A percentile compares a stretch with the other conserved stretches of the same genome.
phyloP scores from a whole-genome alignment of 768 basidiomycete genomes.

The Myochromella boudieri region DNA sequence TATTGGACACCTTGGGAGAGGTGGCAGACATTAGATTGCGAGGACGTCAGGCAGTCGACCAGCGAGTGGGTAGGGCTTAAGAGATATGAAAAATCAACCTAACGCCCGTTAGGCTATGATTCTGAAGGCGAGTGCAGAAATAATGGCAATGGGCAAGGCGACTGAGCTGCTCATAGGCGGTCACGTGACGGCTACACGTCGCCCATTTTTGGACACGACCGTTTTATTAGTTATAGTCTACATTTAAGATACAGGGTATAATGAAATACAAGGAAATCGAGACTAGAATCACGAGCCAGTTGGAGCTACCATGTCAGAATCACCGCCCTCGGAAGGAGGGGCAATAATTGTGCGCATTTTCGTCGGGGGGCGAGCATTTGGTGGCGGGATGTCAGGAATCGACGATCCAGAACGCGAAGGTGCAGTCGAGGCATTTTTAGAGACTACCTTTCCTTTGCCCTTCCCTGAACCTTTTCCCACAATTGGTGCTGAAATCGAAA shows the following conservation, averaged over 20 bases:
- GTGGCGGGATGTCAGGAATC: constrained; percentile 41
- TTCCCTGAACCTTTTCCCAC: constrained; percentile 41
- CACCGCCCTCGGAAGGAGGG: constrained; percentile 51
- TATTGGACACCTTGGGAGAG: constrained; percentile 26
- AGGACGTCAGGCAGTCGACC: constrained; percentile 13
- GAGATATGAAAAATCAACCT: constrained; percentile 12
- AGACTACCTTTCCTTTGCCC: constrained; percentile 38
- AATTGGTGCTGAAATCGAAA: constrained; percentile 48
- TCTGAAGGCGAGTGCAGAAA: too few relatives aligned
- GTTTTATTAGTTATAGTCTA: too few relatives aligned
- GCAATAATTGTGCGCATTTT: constrained; percentile 68
- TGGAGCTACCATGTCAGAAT: constrained; percentile 41
- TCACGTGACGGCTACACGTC: constrained; percentile 17
- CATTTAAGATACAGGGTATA: not conserved
- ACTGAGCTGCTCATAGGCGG: not conserved
- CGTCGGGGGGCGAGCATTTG: constrained; percentile 49
- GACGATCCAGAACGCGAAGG: constrained; percentile 61
- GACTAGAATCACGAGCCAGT: constrained; percentile 23
- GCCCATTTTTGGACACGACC: too few relatives aligned
- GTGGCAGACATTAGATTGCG: constrained; percentile 17
- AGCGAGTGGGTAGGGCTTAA: constrained; percentile 14
- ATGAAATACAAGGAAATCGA: not conserved
- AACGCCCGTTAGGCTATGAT: constrained; percentile 5
- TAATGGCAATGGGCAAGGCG: not conserved
- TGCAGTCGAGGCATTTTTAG: constrained; percentile 44